Conservation (phyloP, 345 rosid genomes). For the Leavenworthia alabamica region DNA sequence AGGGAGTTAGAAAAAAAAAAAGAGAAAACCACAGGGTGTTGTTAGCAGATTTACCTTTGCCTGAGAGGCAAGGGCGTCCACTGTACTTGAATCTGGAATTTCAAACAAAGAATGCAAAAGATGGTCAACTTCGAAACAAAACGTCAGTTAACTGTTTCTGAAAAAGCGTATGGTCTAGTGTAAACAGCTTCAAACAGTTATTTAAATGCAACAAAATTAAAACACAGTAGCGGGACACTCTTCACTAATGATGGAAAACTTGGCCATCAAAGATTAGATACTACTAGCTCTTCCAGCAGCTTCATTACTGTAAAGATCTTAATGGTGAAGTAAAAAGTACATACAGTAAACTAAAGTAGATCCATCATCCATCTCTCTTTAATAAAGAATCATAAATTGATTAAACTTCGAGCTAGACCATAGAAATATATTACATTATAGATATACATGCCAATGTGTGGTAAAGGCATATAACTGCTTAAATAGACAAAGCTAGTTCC, state of each 20-base stretch:
- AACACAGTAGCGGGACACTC: background rate
- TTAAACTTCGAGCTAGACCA: background rate
- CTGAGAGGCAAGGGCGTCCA: slow-evolving; percentile 32
- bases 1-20: background rate
- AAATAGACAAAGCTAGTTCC: background rate
- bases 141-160: background rate
- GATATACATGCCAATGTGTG: background rate
- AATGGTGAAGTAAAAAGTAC: background rate
- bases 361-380: background rate
- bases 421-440: background rate
- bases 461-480: background rate
- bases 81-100: slow-evolving; percentile 43
- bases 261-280: slow-evolving; percentile 1
- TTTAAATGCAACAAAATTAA: slow-evolving; percentile 9
- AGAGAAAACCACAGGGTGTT: background rate
- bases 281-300: background rate
- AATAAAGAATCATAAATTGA: background rate
- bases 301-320: background rate
- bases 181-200: background rate
- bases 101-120: slow-evolving; percentile 8
- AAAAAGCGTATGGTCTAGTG: background rate
- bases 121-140: slow-evolving; percentile 11
- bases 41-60: slow-evolving; percentile 44
- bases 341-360: slow-evolving; percentile 2
- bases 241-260: slow-evolving; percentile 1